phyloP scores from a whole-genome alignment of 805 yeast species.

The Myxozyma sirexii region DNA sequence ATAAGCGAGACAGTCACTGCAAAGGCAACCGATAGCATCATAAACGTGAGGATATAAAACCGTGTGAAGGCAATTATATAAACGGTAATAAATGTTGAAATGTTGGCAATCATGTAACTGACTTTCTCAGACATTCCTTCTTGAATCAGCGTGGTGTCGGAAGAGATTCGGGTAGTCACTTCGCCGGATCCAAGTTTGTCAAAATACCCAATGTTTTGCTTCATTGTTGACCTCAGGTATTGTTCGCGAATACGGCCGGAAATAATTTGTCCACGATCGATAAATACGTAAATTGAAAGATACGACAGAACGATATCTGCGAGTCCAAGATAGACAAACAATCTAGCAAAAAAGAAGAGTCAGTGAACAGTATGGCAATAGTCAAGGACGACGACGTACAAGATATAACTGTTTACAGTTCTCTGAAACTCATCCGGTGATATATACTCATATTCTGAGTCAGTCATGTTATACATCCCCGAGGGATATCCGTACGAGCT shows the following conservation, averaged over 20 bases:
- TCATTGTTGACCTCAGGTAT: constrained; percentile 44
- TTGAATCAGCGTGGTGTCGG: constrained; percentile 47
- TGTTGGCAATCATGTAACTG: constrained; percentile 44
- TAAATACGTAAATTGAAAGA: constrained; percentile 43
- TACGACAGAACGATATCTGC: constrained; percentile 31
- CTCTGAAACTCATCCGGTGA: constrained; percentile 38
- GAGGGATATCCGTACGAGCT: constrained; percentile 11
- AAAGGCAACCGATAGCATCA: constrained; percentile 42
- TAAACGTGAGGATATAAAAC: constrained; percentile 45
- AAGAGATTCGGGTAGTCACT: constrained; percentile 47
- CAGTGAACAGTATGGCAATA: neutral
- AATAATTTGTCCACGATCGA: constrained; percentile 47
- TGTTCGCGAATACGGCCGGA: constrained; percentile 46
- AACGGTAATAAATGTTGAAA: constrained; percentile 46
- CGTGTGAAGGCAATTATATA: constrained; percentile 44
- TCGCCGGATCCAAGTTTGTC: constrained; percentile 44
- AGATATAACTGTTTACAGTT: neutral
- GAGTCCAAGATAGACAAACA: constrained; percentile 23
- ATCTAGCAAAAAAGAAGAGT: neutral
- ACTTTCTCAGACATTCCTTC: constrained; percentile 49
- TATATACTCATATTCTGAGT: constrained; percentile 7
- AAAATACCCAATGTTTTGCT: constrained; percentile 48
- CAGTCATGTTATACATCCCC: constrained; percentile 16
- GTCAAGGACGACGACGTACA: neutral
- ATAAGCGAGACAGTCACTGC: constrained; percentile 40